Conservation (phyloP, 73 alveolate genomes). For the Paramecium caudatum region DNA sequence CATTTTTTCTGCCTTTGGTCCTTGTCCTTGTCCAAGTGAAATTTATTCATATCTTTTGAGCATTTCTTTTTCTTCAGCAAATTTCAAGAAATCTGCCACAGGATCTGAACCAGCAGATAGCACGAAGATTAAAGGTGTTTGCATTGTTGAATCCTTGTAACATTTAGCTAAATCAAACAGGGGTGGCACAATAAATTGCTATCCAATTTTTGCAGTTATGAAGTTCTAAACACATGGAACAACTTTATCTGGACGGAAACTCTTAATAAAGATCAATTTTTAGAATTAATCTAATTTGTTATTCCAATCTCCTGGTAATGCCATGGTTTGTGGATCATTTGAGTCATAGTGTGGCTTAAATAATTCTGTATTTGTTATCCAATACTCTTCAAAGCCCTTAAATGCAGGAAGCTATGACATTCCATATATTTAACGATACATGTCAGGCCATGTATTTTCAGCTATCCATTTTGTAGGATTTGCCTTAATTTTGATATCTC, state of each 20-base stretch:
- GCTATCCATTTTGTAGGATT: conserved; percentile 99
- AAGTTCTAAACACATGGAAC: conserved; percentile 69
- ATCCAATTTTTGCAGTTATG: conserved; percentile 84
- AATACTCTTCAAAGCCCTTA: conserved; percentile 93
- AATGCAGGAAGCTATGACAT: conserved; percentile 89
- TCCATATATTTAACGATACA: conserved; percentile 93
- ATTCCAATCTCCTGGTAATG: conserved; percentile 98
- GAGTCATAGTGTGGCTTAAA: conserved; percentile 94
- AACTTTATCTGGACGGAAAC: conserved; percentile 96
- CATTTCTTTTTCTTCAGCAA: conserved; percentile 92
- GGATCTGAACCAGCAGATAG: conserved; percentile 99
- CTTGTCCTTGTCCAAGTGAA: conserved; percentile 73
- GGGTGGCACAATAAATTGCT: conserved; percentile 99
- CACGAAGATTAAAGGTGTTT: conserved; percentile 99
- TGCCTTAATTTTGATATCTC: conserved; percentile 54
- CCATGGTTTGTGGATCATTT: conserved; percentile 90
- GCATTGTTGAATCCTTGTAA: conserved; percentile 96
- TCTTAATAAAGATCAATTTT: conserved; percentile 92
- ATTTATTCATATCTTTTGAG: conserved; percentile 69
- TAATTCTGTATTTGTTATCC: conserved; percentile 85
- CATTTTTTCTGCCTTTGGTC: conserved; percentile 72
- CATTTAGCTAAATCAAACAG: conserved; percentile 98
- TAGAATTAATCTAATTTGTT: conserved; percentile 89
- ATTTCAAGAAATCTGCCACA: conserved; percentile 96
- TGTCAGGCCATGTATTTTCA: conserved; percentile 98